These are phyloP conservation scores for Zizania latifolia DNA, from an alignment of 176 grass and related monocot genomes.

Conservation along the genomic window DNA sequence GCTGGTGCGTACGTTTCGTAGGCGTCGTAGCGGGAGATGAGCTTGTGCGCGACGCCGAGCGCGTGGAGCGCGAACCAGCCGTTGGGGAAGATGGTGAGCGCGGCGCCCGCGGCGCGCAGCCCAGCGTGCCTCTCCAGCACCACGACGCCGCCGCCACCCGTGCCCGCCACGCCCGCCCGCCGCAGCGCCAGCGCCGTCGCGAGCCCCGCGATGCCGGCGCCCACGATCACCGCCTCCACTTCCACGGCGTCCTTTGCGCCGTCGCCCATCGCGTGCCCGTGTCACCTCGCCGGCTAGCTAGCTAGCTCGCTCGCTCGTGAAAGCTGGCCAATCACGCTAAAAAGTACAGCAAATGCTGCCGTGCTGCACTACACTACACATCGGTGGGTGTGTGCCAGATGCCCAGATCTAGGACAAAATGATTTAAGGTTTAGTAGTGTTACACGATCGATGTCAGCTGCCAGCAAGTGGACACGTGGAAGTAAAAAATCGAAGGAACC, in stretches of 20 bases:
- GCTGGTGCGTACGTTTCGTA: constrained; percentile 10
- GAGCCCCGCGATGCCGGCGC: constrained; percentile 62
- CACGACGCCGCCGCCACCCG: not conserved
- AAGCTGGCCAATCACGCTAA: not conserved
- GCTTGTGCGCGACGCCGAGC: constrained; percentile 57
- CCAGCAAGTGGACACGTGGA: not conserved
- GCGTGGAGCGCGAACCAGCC: constrained; percentile 54
- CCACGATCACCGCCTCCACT: constrained; percentile 52
- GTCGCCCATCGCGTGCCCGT: not conserved
- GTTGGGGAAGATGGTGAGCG: constrained; percentile 50
- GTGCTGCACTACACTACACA: not conserved
- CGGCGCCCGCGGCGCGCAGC: constrained; percentile 39
- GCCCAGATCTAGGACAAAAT: not conserved
- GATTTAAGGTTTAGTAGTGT: no score
- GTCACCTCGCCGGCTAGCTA: not conserved
- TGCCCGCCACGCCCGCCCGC: not conserved
- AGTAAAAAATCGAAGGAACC: not conserved
- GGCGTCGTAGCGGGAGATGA: constrained; percentile 18
- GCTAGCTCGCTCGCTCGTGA: not conserved
- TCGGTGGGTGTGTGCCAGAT: not conserved
- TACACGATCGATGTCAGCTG: no score
- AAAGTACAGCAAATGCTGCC: not conserved
- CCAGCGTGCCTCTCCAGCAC: constrained; percentile 58
- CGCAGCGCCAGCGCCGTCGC: constrained; percentile 46
- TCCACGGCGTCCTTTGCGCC: not conserved